These are phyloP conservation scores for Gnomoniopsis sp. DNA, from an alignment of 2,329 filamentous ascomycete species.

Conservation along the genomic window DNA sequence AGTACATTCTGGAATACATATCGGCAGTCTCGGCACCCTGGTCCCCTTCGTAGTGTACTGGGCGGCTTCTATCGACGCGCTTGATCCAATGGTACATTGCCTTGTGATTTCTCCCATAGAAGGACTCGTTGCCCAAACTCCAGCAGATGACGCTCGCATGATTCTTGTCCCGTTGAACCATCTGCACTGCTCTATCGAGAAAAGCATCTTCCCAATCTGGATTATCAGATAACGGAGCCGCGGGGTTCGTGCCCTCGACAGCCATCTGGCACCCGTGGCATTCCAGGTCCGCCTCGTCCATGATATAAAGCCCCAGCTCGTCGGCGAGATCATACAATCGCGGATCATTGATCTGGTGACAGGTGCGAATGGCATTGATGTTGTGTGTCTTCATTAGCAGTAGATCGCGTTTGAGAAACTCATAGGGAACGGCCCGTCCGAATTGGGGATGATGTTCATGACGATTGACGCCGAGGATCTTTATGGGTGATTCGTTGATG, in stretches of 20 bases:
- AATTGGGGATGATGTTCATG: constrained; percentile 56
- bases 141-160: constrained; percentile 64
- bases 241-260: constrained; percentile 32
- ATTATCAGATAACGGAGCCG: constrained; percentile 53
- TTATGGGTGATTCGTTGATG: constrained; percentile 53
- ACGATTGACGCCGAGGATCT: constrained; percentile 54
- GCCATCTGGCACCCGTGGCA: constrained; percentile 47
- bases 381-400: constrained; percentile 58
- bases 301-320: constrained; percentile 52
- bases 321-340: constrained; percentile 49
- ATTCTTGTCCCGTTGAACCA: constrained; percentile 63
- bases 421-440: constrained; percentile 50
- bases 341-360: constrained; percentile 53
- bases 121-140: constrained; percentile 66
- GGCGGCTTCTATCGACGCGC: constrained; percentile 49
- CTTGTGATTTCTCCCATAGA: constrained; percentile 60
- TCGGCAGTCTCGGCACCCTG: constrained; percentile 53
- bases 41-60: constrained; percentile 62
- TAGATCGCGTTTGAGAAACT: constrained; percentile 51
- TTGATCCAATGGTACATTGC: constrained; percentile 63
- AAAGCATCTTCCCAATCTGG: constrained; percentile 58
- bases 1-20: constrained; percentile 62
- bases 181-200: constrained; percentile 59
- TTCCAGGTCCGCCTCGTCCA: constrained; percentile 39
- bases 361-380: constrained; percentile 58